A percentile compares a stretch with the other conserved stretches of the same genome.
These are phyloP conservation scores for Annulohypoxylon bovei DNA, from an alignment of 495 filamentous ascomycete species.

Conservation along the genomic window DNA sequence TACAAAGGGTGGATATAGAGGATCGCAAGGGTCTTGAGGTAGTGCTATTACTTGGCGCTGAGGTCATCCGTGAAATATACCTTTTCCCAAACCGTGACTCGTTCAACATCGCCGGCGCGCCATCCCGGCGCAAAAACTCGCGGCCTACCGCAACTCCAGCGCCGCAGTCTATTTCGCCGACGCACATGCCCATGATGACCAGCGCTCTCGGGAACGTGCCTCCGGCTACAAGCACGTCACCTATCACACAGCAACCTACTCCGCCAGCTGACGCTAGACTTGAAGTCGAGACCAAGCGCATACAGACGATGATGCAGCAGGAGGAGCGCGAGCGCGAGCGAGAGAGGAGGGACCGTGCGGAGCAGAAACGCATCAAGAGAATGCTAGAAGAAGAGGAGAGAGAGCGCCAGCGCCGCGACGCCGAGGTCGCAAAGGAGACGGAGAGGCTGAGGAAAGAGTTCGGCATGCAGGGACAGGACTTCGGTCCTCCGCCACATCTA, in stretches of 20 bases:
- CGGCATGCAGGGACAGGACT: slow-evolving; percentile 63
- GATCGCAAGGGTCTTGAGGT: slow-evolving; percentile 95
- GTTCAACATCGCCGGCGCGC: slow-evolving; percentile 77
- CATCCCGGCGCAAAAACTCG: slow-evolving; percentile 54
- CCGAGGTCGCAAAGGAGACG: slow-evolving; percentile 84
- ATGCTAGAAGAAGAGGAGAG: slow-evolving; percentile 84
- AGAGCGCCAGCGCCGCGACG: slow-evolving; percentile 69
- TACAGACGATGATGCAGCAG: slow-evolving; percentile 65
- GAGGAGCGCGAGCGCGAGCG: slow-evolving; percentile 66
- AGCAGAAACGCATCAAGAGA: slow-evolving; percentile 75
- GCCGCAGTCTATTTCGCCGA: slow-evolving; percentile 14
- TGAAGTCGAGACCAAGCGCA: slow-evolving; percentile 70
- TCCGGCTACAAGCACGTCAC: slow-evolving; percentile 25
- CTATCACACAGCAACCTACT: slow-evolving; percentile 38
- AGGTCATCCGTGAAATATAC: slow-evolving; percentile 89
- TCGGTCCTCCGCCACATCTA: slow-evolving; percentile 37
- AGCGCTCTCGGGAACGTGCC: slow-evolving; percentile 36
- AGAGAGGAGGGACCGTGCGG: slow-evolving; percentile 64
- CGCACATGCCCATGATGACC: slow-evolving; percentile 38
- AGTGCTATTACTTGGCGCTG: slow-evolving; percentile 80
- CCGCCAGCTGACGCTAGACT: slow-evolving; percentile 57
- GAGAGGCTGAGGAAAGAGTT: slow-evolving; percentile 80
- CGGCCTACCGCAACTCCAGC: slow-evolving; percentile 45
- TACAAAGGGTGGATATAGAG: slow-evolving; percentile 89
- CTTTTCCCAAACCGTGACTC: slow-evolving; percentile 71